These are phyloP conservation scores for Xylariaceae sp. DNA, from an alignment of 2,329 filamentous ascomycete genomes.

Conservation along the genomic window DNA sequence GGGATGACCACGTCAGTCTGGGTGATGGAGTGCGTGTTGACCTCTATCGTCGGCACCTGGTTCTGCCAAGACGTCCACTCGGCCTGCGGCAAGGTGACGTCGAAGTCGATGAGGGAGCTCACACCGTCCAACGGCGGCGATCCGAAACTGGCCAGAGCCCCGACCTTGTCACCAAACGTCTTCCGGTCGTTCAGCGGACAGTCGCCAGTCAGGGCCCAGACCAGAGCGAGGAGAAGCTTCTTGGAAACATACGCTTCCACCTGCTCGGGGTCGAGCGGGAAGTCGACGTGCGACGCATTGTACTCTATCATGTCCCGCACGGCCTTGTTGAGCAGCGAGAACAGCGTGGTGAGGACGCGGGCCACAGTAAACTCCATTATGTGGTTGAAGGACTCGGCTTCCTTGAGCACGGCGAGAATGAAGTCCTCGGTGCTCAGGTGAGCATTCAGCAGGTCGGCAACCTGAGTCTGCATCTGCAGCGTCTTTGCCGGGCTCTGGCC, in stretches of 20 bases:
- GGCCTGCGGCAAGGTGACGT: constrained; percentile 78
- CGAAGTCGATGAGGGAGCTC: constrained; percentile 90
- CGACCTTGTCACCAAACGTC: constrained; percentile 78
- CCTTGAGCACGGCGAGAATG: constrained; percentile 67
- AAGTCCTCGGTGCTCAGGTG: constrained; percentile 77
- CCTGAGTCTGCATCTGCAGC: constrained; percentile 69
- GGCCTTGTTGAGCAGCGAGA: constrained; percentile 91
- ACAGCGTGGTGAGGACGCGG: constrained; percentile 84
- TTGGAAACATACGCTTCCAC: constrained; percentile 86
- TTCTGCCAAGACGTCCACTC: constrained; percentile 94
- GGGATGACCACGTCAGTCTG: constrained; percentile 99
- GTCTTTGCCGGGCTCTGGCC: constrained; percentile 74
- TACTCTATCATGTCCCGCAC: constrained; percentile 93
- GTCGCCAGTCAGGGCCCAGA: constrained; percentile 95
- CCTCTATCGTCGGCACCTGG: constrained; percentile 88
- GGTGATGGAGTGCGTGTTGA: constrained; percentile 96
- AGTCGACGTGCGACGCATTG: constrained; percentile 89
- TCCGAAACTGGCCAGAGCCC: constrained; percentile 77
- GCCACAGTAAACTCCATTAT: constrained; percentile 98
- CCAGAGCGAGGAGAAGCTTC: constrained; percentile 84
- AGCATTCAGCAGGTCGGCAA: constrained; percentile 71
- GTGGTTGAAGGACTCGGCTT: constrained; percentile 76
- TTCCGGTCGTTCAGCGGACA: constrained; percentile 86
- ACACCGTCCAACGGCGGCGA: constrained; percentile 72
- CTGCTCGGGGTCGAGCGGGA: constrained; percentile 84